Conservation (phyloP, 1,284 basidiomycete genomes). For the Limonomyces culmigenus region DNA sequence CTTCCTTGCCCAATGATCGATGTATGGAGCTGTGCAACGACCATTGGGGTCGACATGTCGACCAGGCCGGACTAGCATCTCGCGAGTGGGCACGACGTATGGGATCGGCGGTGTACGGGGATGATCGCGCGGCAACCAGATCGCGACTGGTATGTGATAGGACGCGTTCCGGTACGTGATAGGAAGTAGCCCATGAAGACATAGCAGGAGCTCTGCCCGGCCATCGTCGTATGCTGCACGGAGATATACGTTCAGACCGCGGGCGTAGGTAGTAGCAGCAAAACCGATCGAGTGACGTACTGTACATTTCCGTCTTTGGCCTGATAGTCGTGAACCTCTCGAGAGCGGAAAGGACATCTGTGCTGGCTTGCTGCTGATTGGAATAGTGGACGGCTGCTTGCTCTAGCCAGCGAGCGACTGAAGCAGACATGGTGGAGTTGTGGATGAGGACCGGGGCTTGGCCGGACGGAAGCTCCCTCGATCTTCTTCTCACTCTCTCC, state of each 20-base stretch:
- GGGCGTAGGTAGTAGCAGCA: no score
- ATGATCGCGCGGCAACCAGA: conserved; percentile 80
- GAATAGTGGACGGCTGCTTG: no score
- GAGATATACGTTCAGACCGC: conserved; percentile 1
- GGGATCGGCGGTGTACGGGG: conserved; percentile 70
- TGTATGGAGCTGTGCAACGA: conserved; percentile 48
- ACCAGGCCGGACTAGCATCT: conserved; percentile 78
- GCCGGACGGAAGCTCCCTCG: no score
- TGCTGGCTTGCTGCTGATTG: conserved; percentile 25
- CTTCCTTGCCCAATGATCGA: conserved; percentile 67
- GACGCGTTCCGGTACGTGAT: conserved; percentile 62
- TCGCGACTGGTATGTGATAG: conserved; percentile 88
- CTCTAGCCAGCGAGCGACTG: no score
- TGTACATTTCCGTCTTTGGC: conserved; percentile 89
- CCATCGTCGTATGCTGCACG: conserved; percentile 88
- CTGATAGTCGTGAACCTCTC: conserved; percentile 45
- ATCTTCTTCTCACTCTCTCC: no score
- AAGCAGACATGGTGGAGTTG: no score
- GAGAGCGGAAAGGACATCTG: conserved; percentile 56
- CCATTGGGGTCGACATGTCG: conserved; percentile 76
- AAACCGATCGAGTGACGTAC: conserved; percentile 25
- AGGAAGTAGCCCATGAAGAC: conserved; percentile 81
- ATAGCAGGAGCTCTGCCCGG: conserved; percentile 79
- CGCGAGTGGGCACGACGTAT: conserved; percentile 90
- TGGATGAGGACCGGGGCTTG: no score